Conservation (phyloP, 2,329 filamentous ascomycete species). For the Arthrobotrys sinensis region DNA sequence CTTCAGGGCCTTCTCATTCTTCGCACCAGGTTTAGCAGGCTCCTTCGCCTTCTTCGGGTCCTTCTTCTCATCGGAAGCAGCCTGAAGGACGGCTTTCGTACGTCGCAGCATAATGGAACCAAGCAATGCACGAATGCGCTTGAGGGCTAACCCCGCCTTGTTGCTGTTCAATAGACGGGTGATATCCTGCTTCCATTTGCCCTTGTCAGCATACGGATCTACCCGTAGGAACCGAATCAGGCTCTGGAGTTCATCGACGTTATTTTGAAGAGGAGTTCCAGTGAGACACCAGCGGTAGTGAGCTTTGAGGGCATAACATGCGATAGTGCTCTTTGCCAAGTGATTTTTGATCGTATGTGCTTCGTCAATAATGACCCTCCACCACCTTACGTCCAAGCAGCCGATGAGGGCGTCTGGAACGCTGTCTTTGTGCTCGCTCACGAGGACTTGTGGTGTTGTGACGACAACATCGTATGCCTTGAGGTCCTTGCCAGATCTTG, state of each 20-base stretch:
- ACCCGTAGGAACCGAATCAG: conserved; percentile 93
- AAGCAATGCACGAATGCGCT: conserved; percentile 85
- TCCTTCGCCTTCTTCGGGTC: conserved; percentile 71
- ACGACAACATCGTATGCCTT: conserved; percentile 93
- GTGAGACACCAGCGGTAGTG: conserved; percentile 97
- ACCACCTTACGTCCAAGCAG: conserved; percentile 94
- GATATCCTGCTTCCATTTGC: conserved; percentile 92
- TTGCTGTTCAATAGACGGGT: conserved; percentile 90
- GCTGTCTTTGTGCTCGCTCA: conserved; percentile 86
- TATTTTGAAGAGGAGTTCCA: conserved; percentile 98
- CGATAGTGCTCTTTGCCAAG: conserved; percentile 94
- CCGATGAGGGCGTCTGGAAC: conserved; percentile 75
- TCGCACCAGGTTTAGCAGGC: conserved; percentile 67
- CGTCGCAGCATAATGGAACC: conserved; percentile 98
- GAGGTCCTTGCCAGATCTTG: conserved; percentile 82
- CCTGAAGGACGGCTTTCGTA: conserved; percentile 96
- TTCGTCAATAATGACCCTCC: conserved; percentile 93
- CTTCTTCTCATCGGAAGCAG: conserved; percentile 73
- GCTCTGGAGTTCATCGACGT: conserved; percentile 94
- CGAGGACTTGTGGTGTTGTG: conserved; percentile 95
- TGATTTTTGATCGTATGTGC: conserved; percentile 99
- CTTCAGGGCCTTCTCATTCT: conserved; percentile 77
- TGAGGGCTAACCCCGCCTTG: conserved; percentile 88
- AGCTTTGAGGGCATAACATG: conserved; percentile 85
- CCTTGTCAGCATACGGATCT: conserved; percentile 87